These are phyloP conservation scores for Alternaria gansuensis DNA, from an alignment of 2,329 filamentous ascomycete species.

Conservation along the genomic window DNA sequence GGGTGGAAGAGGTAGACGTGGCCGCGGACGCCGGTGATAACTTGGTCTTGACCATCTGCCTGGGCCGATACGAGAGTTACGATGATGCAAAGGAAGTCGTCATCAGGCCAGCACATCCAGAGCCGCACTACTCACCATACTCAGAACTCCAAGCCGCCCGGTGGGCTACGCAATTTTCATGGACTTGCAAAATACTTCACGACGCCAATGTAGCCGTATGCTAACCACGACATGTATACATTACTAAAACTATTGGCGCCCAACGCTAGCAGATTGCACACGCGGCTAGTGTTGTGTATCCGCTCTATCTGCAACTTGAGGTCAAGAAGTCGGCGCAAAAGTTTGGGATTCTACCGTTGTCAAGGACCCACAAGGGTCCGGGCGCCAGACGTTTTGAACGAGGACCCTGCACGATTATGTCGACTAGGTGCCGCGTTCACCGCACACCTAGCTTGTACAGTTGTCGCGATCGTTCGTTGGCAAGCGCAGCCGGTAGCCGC, in stretches of 20 bases:
- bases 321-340: conserved; percentile 21
- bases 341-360: conserved; percentile 18
- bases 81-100: background rate
- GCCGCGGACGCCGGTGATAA: conserved; percentile 41
- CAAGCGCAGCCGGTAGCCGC: conserved; percentile 15
- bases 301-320: conserved; percentile 8
- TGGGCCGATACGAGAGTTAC: conserved; percentile 4
- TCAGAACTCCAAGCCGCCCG: background rate
- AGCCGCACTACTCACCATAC: background rate
- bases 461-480: conserved; percentile 15
- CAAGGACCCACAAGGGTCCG: conserved; percentile 28
- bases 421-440: conserved; percentile 21
- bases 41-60: conserved; percentile 10
- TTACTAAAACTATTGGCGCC: conserved; percentile 21
- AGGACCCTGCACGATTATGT: conserved; percentile 34
- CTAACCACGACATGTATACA: conserved; percentile 15
- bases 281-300: conserved; percentile 31
- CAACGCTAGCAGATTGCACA: conserved; percentile 21
- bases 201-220: background rate
- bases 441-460: conserved; percentile 6
- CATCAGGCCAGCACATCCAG: background rate
- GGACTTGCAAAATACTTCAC: conserved; percentile 2
- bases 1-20: conserved; percentile 31
- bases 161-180: conserved; percentile 5
- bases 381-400: conserved; percentile 18